These are phyloP conservation scores for Phytophthora niederhauseri DNA, from an alignment of 352 stramenopile genomes.

Conservation along the genomic window DNA sequence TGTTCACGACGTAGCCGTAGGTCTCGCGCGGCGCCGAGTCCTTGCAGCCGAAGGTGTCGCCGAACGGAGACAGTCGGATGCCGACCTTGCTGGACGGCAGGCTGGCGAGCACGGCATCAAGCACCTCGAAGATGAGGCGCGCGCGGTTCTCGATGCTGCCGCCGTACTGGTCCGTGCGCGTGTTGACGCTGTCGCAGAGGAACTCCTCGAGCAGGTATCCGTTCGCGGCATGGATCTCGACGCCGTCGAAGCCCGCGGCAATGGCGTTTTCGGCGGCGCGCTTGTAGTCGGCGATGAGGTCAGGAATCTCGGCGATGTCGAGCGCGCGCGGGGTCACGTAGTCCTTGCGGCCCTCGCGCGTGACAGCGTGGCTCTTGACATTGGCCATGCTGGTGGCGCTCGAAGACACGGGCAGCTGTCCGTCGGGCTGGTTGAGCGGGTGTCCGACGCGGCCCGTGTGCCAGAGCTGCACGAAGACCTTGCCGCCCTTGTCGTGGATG, in stretches of 20 bases:
- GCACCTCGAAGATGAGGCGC: background rate
- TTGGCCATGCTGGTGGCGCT: slow-evolving; percentile 49
- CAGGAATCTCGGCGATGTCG: slow-evolving; percentile 14
- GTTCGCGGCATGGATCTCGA: slow-evolving; percentile 80
- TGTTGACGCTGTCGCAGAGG: background rate
- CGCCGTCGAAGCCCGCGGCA: slow-evolving; percentile 58
- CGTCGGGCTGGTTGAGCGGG: slow-evolving; percentile 55
- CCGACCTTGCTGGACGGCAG: slow-evolving; percentile 16
- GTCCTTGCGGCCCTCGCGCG: slow-evolving; percentile 37
- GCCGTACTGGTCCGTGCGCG: background rate
- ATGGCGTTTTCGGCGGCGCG: slow-evolving; percentile 54
- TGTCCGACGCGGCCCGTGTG: slow-evolving; percentile 81
- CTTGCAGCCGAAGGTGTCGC: slow-evolving; percentile 39
- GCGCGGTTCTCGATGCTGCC: background rate
- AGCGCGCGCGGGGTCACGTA: slow-evolving; percentile 21
- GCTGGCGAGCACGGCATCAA: background rate
- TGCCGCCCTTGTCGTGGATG: slow-evolving; percentile 69
- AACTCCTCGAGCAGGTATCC: slow-evolving; percentile 70
- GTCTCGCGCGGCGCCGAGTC: slow-evolving; percentile 41
- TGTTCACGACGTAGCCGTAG: slow-evolving; percentile 45
- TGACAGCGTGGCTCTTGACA: slow-evolving; percentile 66
- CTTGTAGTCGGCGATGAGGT: slow-evolving; percentile 51
- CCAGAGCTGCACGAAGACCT: slow-evolving; percentile 65
- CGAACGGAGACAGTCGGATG: slow-evolving; percentile 32
- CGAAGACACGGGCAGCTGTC: slow-evolving; percentile 55